phyloP scores from a whole-genome alignment of 1,284 basidiomycete species.

The Cutaneotrichosporon dermatis region DNA sequence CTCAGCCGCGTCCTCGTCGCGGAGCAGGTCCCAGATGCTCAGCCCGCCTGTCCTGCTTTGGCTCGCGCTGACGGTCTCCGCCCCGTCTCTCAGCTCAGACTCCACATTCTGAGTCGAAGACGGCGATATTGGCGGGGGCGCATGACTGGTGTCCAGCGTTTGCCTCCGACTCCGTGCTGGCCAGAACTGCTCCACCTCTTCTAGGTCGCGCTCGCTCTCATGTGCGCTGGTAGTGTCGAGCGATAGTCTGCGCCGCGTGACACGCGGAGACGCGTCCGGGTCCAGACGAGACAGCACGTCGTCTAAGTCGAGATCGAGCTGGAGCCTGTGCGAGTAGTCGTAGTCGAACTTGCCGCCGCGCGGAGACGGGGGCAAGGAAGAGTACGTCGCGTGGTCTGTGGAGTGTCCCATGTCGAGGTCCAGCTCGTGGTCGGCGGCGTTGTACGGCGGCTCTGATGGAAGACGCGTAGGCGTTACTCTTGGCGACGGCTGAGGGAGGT shows the following conservation, averaged over 20 bases:
- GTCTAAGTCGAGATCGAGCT: conserved; percentile 2
- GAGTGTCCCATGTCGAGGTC: conserved; percentile 12
- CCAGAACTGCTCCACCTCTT: conserved; percentile 16
- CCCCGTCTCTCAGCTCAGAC: not conserved
- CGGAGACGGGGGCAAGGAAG: conserved; percentile 41
- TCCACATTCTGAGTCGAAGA: not conserved
- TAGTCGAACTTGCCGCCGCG: conserved; percentile 12
- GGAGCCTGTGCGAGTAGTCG: not conserved
- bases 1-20: conserved; percentile 45
- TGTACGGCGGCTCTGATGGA: not conserved
- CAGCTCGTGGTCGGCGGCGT: conserved; percentile 1
- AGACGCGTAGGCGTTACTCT: not conserved
- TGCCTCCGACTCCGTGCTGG: conserved; percentile 14
- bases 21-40: conserved; percentile 28
- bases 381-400: conserved; percentile 31
- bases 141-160: not conserved
- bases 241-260: not conserved
- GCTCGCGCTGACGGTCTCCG: not conserved
- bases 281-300: conserved; percentile 8
- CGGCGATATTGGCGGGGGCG: not conserved
- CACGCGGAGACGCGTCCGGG: not conserved
- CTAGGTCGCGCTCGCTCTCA: conserved; percentile 5
- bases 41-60: not conserved
- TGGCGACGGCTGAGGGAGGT: not conserved
- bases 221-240: conserved; percentile 6